A percentile compares a stretch with the other conserved stretches of the same genome.
These are phyloP conservation scores for Fagopyrum homotropicum DNA, from an alignment of 148 eudicot species.

Conservation along the genomic window DNA sequence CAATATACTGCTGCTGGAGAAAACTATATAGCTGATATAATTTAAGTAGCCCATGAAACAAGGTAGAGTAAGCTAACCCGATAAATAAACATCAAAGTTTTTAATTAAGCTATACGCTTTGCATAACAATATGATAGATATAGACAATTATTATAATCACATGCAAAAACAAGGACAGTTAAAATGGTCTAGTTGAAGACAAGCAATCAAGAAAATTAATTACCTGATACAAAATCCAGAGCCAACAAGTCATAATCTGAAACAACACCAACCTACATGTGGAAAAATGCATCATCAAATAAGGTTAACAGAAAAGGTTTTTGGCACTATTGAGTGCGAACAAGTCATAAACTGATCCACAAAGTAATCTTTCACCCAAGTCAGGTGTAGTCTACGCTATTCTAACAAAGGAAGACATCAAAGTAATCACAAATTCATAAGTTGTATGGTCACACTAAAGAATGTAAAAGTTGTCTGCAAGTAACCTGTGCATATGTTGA, in stretches of 20 bases:
- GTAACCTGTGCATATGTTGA: not conserved
- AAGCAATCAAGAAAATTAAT: not conserved
- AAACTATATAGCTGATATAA: not conserved
- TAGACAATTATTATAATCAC: too few species aligned
- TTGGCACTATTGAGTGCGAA: not conserved
- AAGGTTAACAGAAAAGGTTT: not conserved
- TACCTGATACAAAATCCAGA: constrained; percentile 92
- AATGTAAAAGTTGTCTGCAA: not conserved
- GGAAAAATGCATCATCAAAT: constrained; percentile 5
- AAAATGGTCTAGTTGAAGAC: not conserved
- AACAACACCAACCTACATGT: constrained; percentile 82
- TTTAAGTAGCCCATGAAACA: not conserved
- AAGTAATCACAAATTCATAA: not conserved
- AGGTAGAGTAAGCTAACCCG: not conserved
- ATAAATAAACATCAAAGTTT: not conserved
- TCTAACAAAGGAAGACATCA: not conserved
- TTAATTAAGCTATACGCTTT: not conserved
- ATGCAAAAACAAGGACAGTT: too few species aligned
- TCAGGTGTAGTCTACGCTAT: not conserved
- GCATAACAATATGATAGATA: not conserved
- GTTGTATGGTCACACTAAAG: not conserved
- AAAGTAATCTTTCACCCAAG: constrained; percentile 1
- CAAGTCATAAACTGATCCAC: not conserved
- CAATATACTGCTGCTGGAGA: not conserved
- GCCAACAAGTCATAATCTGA: constrained; percentile 92